Evolutionary conservation across 2,329 filamentous ascomycete species (phyloP), one percentile per base, ranked within the genome.

Genomic region (Teratosphaeria destructans): DNA sequence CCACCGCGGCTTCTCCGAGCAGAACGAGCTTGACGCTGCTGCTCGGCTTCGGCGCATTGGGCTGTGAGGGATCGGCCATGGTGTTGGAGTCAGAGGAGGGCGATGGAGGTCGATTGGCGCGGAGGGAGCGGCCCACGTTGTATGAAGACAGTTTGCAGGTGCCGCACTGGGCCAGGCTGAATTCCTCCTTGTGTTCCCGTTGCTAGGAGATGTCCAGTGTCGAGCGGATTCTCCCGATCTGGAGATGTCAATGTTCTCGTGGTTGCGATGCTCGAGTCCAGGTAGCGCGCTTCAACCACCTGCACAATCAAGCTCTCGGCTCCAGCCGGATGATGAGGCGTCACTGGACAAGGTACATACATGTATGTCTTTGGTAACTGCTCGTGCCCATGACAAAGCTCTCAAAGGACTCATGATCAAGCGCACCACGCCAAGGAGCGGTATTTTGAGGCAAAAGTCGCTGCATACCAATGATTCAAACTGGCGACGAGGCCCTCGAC

Each of bases 21-120:
- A 99, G 84, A 66, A 99, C 94, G 68, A 99, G 88, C 87, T 99
- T 99, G 75, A 99, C 94, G 80, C 94, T 99, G 85, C 92, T 97
- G 82, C 92, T 97, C 64, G 94, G 94, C 81, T 97, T 99, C 62
- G 90, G 88, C 69, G 85, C 81, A 67, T 78, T 75, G 67, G 79
- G 76, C 58, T 58, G 80, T 73, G 66, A 53, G 6, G 85, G 79
- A 74, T 92, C 88, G 72, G 87, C 85, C 89, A 92, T 93, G 6
- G 52, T 43, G 11, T 23, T 55, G 52, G 57, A 60, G 35, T 60
- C 58, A 23, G 64, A 54, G 19, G 61, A 57, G 52, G 57, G 55
- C 27, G 65, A 62, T 59, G 60, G 59, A 55, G 63, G 63, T 59
- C 55, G 60, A 55, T 67, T 66, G 23, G 69, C 69, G 60, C 69